phyloP scores from a whole-genome alignment of 257 asterid genomes.

The Cinchona pubescens region DNA sequence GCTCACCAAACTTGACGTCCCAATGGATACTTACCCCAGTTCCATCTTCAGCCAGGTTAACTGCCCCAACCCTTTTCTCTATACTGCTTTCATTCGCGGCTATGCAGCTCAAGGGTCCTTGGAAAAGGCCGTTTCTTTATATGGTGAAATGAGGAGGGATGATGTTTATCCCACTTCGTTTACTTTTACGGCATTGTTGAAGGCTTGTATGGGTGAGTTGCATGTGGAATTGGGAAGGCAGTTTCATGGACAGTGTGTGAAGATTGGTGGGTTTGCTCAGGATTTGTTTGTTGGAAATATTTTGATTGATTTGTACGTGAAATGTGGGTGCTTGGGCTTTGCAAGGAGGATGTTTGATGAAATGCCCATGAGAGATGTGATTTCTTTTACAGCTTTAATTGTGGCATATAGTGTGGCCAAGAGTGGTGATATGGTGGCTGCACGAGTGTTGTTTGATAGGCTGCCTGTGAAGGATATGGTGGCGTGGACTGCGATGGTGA shows the following conservation, averaged over 20 bases:
- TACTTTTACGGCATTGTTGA: constrained; percentile 62
- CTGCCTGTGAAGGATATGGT: constrained; percentile 66
- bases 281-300: constrained; percentile 59
- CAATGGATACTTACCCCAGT: constrained; percentile 50
- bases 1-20: constrained; percentile 46
- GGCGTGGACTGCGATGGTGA: constrained; percentile 85
- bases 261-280: constrained; percentile 57
- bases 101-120: constrained; percentile 41
- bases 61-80: constrained; percentile 64
- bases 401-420: constrained; percentile 63
- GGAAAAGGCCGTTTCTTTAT: constrained; percentile 45
- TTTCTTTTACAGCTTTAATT: constrained; percentile 67
- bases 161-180: constrained; percentile 62
- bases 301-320: constrained; percentile 63
- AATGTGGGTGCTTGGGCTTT: constrained; percentile 53
- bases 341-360: constrained; percentile 75
- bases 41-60: constrained; percentile 51
- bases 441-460: constrained; percentile 48
- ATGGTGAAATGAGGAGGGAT: constrained; percentile 52
- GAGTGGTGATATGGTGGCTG: constrained; percentile 53
- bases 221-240: constrained; percentile 48
- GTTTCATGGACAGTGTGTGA: constrained; percentile 63
- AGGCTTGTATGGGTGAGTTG: constrained; percentile 39
- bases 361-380: constrained; percentile 63
- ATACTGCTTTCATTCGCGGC: constrained; percentile 73